These are phyloP conservation scores for Hypoxylon rubiginosum DNA, from an alignment of 2,329 filamentous ascomycete genomes.

Conservation along the genomic window DNA sequence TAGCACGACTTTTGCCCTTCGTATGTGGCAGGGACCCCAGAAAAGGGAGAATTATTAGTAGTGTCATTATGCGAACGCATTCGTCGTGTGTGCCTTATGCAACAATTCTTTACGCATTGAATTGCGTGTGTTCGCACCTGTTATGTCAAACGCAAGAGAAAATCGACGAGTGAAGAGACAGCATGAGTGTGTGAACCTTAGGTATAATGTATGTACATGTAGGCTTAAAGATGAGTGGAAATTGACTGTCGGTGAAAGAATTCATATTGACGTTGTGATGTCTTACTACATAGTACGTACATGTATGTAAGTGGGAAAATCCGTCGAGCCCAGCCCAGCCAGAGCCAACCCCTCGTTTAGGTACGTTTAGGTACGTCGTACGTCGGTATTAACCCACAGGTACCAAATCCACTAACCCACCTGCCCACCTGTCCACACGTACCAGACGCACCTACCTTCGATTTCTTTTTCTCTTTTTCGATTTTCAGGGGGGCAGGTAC, in stretches of 20 bases:
- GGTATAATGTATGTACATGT: neutral
- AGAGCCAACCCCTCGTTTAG: slow-evolving; percentile 14
- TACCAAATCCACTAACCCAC: neutral
- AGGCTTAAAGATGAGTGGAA: neutral
- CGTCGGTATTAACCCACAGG: neutral
- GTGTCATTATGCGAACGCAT: slow-evolving; percentile 24
- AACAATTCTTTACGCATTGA: neutral
- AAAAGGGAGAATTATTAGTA: slow-evolving; percentile 22
- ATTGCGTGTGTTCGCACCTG: neutral
- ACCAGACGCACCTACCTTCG: neutral
- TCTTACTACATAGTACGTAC: no score
- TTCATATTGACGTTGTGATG: slow-evolving; percentile 19
- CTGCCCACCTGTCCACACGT: neutral
- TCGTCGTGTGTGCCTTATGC: slow-evolving; percentile 1
- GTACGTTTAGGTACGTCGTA: no score
- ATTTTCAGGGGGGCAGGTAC: slow-evolving; percentile 31
- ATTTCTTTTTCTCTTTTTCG: slow-evolving; percentile 17
- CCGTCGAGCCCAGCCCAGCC: neutral
- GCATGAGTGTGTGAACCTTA: no score
- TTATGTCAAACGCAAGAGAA: neutral
- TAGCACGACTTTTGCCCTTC: slow-evolving; percentile 23
- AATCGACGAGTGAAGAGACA: neutral
- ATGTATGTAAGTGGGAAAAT: slow-evolving; percentile 6
- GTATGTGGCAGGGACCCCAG: slow-evolving; percentile 18
- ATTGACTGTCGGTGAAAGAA: slow-evolving; percentile 15